phyloP scores from a whole-genome alignment of 257 asterid species.

The Solanum appendiculatum region DNA sequence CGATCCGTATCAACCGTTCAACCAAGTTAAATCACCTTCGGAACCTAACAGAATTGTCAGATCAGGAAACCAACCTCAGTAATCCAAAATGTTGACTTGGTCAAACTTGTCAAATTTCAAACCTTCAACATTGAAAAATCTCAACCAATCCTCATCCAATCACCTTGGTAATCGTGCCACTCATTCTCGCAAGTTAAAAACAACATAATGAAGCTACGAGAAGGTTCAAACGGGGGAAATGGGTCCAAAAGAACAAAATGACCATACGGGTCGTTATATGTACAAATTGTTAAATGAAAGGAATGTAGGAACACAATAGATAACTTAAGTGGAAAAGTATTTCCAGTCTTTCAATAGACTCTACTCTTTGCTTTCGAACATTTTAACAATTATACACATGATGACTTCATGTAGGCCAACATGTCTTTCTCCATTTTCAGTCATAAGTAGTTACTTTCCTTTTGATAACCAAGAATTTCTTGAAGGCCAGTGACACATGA shows the following conservation, averaged over 20 bases:
- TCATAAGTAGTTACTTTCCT: background rate
- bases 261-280: too few species aligned
- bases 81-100: background rate
- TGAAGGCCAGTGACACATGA: background rate
- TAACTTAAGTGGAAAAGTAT: background rate
- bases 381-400: background rate
- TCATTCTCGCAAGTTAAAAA: background rate
- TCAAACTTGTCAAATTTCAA: background rate
- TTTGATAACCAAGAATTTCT: background rate
- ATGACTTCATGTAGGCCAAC: background rate
- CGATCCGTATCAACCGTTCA: background rate
- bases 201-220: background rate
- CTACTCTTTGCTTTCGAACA: background rate
- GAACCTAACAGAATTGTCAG: background rate
- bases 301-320: background rate
- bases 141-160: background rate
- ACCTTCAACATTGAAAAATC: background rate
- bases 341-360: background rate
- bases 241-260: background rate
- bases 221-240: background rate
- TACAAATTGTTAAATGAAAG: background rate
- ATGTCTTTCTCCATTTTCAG: background rate
- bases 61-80: background rate
- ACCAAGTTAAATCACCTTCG: background rate
- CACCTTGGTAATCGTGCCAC: background rate